Percentiles rank a stretch among this genome's conserved stretches.
phyloP scores from a whole-genome alignment of 148 eudicot species.

The Rhododendron henanense region DNA sequence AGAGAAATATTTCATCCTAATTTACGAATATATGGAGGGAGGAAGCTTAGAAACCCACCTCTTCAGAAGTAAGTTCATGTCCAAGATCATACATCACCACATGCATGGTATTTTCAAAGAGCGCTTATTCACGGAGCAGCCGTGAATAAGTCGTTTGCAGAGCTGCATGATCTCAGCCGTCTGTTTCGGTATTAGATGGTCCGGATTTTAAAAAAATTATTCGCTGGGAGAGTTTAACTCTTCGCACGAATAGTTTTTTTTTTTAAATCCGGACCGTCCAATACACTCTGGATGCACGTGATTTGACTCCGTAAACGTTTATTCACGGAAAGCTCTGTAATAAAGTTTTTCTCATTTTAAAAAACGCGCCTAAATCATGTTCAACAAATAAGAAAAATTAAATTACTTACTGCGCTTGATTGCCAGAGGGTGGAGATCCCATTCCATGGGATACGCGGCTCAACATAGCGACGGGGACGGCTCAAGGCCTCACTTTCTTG shows the following conservation, averaged over 20 bases:
- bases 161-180: no score
- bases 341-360: neutral
- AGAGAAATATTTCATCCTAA: constrained; percentile 53
- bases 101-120: neutral
- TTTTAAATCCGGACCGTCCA: no score
- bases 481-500: constrained; percentile 69
- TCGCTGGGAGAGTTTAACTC: no score
- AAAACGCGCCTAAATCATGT: neutral
- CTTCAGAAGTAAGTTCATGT: constrained; percentile 46
- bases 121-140: no score
- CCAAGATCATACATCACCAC: neutral
- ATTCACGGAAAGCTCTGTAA: no score
- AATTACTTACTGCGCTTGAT: neutral
- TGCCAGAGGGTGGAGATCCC: constrained; percentile 49
- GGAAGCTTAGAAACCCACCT: constrained; percentile 68
- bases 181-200: no score
- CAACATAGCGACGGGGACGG: constrained; percentile 75
- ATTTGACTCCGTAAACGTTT: no score
- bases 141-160: no score
- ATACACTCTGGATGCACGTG: no score
- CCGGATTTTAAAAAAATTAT: no score
- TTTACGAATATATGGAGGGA: constrained; percentile 59
- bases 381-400: neutral
- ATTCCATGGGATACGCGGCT: constrained; percentile 64
- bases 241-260: no score